These are phyloP conservation scores for Eimeria maxima DNA, from an alignment of 169 alveolate species.

Conservation along the genomic window DNA sequence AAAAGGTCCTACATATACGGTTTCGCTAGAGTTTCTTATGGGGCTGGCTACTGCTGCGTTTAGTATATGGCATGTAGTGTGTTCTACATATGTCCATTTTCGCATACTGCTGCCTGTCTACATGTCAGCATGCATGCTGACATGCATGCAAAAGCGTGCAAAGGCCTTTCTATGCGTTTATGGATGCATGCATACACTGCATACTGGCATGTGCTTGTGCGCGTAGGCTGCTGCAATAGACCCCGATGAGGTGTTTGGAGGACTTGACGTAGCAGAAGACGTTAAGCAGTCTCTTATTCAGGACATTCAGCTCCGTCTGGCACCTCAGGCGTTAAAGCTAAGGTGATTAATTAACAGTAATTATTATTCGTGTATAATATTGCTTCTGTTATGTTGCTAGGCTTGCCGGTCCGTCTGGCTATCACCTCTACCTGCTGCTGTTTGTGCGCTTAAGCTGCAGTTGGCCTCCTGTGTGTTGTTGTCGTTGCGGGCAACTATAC, in stretches of 20 bases:
- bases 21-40: background rate
- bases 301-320: constrained; percentile 93
- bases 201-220: background rate
- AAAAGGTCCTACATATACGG: background rate
- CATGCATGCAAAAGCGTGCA: background rate
- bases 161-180: too few species aligned
- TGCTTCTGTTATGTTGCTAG: too few species aligned
- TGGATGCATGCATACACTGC: background rate
- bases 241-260: constrained; percentile 95
- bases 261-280: constrained; percentile 92
- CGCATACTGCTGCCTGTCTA: background rate
- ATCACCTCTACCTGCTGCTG: too few species aligned
- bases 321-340: constrained; percentile 95
- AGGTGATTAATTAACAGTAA: constrained; percentile 81
- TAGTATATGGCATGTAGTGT: too few species aligned
- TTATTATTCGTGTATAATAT: too few species aligned
- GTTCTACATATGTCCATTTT: too few species aligned
- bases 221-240: constrained; percentile 94
- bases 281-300: constrained; percentile 89
- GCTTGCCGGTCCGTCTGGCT: too few species aligned
- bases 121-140: background rate
- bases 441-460: too few species aligned
- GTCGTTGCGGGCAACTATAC: too few species aligned
- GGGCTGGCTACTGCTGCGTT: background rate
- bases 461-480: too few species aligned